Evolutionary conservation across 176 grass and related monocot genomes (phyloP).

Genomic region (Juncus inflexus): DNA sequence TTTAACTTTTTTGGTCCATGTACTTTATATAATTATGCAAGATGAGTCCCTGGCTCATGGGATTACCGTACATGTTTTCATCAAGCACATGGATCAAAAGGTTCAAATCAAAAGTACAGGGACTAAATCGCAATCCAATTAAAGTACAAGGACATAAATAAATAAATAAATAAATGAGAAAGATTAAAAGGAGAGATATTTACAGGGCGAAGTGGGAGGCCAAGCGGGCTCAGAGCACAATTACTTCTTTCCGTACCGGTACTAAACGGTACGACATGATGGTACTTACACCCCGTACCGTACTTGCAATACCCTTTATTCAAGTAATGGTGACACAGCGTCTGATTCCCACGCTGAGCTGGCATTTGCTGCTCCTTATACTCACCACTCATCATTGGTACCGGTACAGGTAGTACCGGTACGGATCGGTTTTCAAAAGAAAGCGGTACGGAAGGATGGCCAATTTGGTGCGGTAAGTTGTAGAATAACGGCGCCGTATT

Average conservation of each 20-base stretch:
- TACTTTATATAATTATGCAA: too few relatives aligned
- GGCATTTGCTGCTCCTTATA: conserved; percentile 16
- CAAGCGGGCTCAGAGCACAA: conserved; percentile 33
- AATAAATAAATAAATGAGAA: neutral
- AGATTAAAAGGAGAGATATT: conserved; percentile 1
- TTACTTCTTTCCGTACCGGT: conserved; percentile 31
- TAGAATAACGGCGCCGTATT: conserved; percentile 29
- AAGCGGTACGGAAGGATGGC: conserved; percentile 13
- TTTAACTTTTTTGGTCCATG: too few relatives aligned
- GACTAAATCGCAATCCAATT: too few relatives aligned
- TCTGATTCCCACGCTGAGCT: conserved; percentile 37
- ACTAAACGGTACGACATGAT: conserved; percentile 31
- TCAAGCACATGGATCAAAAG: too few relatives aligned
- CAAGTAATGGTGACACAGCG: conserved; percentile 41
- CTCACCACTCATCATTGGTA: conserved; percentile 18
- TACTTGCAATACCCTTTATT: conserved; percentile 50
- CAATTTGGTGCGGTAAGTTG: conserved; percentile 24
- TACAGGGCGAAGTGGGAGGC: conserved; percentile 51
- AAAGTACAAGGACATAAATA: too few relatives aligned
- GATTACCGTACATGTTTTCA: too few relatives aligned
- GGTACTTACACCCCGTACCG: conserved; percentile 40
- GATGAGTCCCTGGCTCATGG: too few relatives aligned
- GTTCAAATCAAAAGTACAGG: too few relatives aligned
- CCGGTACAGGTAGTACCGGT: conserved; percentile 2
- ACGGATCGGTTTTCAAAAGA: conserved; percentile 3